These are phyloP conservation scores for Pseudocercospora musae DNA, from an alignment of 2,329 filamentous ascomycete genomes.

Conservation along the genomic window DNA sequence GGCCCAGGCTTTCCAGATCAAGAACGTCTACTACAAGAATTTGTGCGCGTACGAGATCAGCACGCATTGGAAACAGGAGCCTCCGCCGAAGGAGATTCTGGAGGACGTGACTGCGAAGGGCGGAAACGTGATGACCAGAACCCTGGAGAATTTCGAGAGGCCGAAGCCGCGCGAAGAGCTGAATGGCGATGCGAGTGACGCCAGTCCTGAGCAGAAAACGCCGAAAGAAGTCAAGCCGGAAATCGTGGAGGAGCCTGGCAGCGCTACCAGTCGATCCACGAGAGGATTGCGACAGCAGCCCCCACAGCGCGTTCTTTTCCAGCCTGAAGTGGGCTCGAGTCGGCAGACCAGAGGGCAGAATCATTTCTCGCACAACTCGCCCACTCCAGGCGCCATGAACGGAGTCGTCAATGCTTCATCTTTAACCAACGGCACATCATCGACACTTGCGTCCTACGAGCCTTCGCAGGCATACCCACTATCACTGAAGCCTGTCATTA, in stretches of 20 bases:
- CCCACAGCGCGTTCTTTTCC: constrained; percentile 78
- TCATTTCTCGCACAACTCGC: constrained; percentile 36
- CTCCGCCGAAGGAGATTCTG: constrained; percentile 82
- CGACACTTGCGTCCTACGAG: constrained; percentile 66
- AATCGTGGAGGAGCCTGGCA: constrained; percentile 49
- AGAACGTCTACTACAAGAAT: constrained; percentile 86
- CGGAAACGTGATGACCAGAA: constrained; percentile 72
- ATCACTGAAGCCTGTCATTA: constrained; percentile 69
- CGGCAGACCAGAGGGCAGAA: constrained; percentile 58
- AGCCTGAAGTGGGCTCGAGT: constrained; percentile 68
- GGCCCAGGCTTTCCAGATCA: constrained; percentile 81
- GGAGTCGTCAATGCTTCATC: constrained; percentile 38
- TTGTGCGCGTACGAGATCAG: constrained; percentile 80
- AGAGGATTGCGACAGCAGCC: constrained; percentile 66
- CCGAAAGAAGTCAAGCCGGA: constrained; percentile 52
- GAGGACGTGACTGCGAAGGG: constrained; percentile 79
- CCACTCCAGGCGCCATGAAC: constrained; percentile 48
- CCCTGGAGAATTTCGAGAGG: constrained; percentile 67
- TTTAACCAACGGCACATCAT: constrained; percentile 34
- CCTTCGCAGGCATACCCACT: constrained; percentile 61
- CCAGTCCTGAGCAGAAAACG: constrained; percentile 46
- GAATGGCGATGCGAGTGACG: constrained; percentile 54
- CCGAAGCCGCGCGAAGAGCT: constrained; percentile 49
- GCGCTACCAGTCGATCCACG: constrained; percentile 33
- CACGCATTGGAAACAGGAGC: constrained; percentile 71